A percentile compares a stretch with the other conserved stretches of the same genome.
phyloP scores from a whole-genome alignment of 1,139 yeast genomes.

The Debaryomyces robertsiae region DNA sequence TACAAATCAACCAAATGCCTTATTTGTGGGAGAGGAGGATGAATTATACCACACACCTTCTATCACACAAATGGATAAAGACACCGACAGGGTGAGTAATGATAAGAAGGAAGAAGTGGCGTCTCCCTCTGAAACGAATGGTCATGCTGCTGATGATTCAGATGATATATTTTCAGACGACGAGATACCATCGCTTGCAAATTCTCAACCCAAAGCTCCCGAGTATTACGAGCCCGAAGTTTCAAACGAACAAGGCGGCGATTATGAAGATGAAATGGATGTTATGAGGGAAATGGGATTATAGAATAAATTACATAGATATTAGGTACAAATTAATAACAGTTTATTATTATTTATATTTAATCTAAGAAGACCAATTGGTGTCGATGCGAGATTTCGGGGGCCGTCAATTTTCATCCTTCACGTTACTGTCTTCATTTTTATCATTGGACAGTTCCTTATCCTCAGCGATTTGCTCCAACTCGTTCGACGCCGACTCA shows the following conservation, averaged over 20 bases:
- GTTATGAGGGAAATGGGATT: slow-evolving; percentile 43
- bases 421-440: slow-evolving; percentile 21
- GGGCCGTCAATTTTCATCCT: slow-evolving; percentile 6
- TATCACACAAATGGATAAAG: background rate
- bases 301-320: background rate
- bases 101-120: too few species aligned
- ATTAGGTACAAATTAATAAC: slow-evolving; percentile 1
- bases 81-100: background rate
- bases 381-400: background rate
- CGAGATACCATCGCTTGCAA: slow-evolving; percentile 15
- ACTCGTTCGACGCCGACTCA: slow-evolving; percentile 22
- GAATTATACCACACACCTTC: slow-evolving; percentile 14
- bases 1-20: slow-evolving; percentile 21
- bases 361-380: slow-evolving; percentile 4
- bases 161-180: slow-evolving; percentile 27
- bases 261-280: slow-evolving; percentile 35
- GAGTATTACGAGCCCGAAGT: slow-evolving; percentile 12
- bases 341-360: slow-evolving; percentile 1
- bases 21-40: slow-evolving; percentile 35
- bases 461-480: slow-evolving; percentile 40
- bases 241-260: slow-evolving; percentile 22
- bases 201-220: background rate
- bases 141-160: slow-evolving; percentile 13
- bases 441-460: slow-evolving; percentile 24
- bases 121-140: background rate